A percentile compares a stretch with the other conserved stretches of the same genome.
These are phyloP conservation scores for Cymbidium sinense DNA, from an alignment of 106 monocot genomes.

Conservation along the genomic window DNA sequence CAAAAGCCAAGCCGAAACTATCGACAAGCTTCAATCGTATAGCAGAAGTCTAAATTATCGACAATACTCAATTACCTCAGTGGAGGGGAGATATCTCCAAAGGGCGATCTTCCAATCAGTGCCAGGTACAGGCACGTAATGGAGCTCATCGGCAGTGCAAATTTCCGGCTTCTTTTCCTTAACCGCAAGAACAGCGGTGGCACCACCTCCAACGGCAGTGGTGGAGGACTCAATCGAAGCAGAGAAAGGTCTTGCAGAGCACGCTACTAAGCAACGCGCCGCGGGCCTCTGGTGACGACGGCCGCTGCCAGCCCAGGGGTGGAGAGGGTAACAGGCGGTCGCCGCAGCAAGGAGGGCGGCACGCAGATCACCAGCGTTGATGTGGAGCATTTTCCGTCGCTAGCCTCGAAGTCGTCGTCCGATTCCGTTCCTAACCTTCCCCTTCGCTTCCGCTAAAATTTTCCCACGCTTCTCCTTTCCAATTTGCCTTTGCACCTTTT, in stretches of 20 bases:
- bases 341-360: constrained; percentile 37
- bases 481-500: no score
- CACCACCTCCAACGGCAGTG: no score
- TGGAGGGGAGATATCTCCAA: constrained; percentile 59
- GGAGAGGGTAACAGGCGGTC: constrained; percentile 17
- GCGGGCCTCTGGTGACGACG: not conserved
- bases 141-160: constrained; percentile 78
- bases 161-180: constrained; percentile 17
- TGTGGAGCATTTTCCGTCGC: constrained; percentile 4
- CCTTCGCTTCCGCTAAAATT: not conserved
- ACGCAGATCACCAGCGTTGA: constrained; percentile 26
- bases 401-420: not conserved
- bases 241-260: not conserved
- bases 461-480: no score
- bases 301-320: not conserved
- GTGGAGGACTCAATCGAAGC: not conserved
- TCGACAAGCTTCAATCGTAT: not conserved
- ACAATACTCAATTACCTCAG: constrained; percentile 23
- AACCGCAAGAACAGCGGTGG: not conserved
- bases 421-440: not conserved
- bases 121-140: constrained; percentile 57
- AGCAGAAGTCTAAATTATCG: not conserved
- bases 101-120: constrained; percentile 69
- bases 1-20: not conserved
- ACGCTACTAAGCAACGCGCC: not conserved